Base-by-base conservation (phyloP, 352 stramenopile genomes). In the Pythium monospermum region DNA sequence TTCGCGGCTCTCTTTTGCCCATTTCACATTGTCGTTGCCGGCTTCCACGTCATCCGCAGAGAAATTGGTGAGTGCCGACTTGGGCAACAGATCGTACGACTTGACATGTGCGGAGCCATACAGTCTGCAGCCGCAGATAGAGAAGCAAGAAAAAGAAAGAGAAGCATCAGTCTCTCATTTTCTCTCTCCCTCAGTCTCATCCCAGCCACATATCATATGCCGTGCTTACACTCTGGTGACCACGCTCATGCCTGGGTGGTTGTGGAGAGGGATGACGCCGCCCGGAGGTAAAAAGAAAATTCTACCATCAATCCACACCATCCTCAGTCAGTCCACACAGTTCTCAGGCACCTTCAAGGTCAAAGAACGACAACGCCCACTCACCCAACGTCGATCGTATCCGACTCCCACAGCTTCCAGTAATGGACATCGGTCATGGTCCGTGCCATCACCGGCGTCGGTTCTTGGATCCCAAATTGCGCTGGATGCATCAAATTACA, bases 261-360 rank as follows among this genome's bases (percentile, higher is more conserved):
- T 89, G 47, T 92, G 82, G 23, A 92, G 62, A 2, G 82, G 82
- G 33, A 92, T 92, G 33, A 75, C 59, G 36, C 76, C 69, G 30
- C 84, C 78, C 3, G 82, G 82, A 7, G 82, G 82, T 73, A 92
- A 85, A 46, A 92, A 89, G 49, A 92, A 92, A 35, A 92, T 91
- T 22, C 72, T 83, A 45, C 12, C 57, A 35, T 11, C 42, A 25
- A 38, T 37, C 25, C 13, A 49, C 3, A 22, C n/a, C n/a, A n/a
- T n/a, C n/a, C n/a, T 35, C 30, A 35, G 30, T 35, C 7, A 35
- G 13, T 35, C 30, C 7, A 35, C 8, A 13, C 30, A 35, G 8
- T 13, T 35, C 30, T 13, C n/a, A n/a, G n/a, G n/a, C n/a, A n/a
- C n/a, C n/a, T n/a, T n/a, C n/a, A n/a, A n/a, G n/a, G n/a, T n/a